Evolutionary conservation across 148 eudicot genomes (phyloP).

Genomic region (Rhododendron mucronatum): DNA sequence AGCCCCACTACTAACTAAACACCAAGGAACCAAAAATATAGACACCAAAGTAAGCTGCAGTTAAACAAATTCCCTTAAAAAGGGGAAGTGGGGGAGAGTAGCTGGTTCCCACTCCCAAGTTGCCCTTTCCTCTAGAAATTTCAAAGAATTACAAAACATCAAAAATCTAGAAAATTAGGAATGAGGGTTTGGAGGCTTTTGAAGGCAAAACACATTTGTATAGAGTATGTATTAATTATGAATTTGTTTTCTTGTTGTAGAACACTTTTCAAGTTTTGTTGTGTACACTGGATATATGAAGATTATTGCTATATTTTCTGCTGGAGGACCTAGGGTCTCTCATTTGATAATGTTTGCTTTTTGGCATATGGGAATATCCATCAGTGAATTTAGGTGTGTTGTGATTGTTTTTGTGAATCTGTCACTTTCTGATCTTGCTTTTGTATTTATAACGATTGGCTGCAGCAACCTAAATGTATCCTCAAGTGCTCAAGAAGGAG

Average conservation of each 20-base stretch:
- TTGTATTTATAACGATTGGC: constrained; percentile 1
- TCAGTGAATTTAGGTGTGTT: neutral
- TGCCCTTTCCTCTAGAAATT: too few species aligned
- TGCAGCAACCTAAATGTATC: constrained; percentile 43
- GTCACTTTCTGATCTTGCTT: constrained; percentile 3
- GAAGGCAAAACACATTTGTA: too few species aligned
- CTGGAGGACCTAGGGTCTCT: neutral
- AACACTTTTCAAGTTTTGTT: neutral
- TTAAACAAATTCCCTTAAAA: too few species aligned
- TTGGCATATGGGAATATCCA: neutral
- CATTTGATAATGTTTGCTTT: neutral
- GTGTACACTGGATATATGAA: neutral
- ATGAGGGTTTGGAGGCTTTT: too few species aligned
- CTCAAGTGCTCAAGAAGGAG: constrained; percentile 27
- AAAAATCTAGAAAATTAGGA: too few species aligned
- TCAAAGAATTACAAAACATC: too few species aligned
- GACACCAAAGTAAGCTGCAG: too few species aligned
- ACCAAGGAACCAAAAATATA: too few species aligned
- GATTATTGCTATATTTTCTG: neutral
- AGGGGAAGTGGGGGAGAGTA: too few species aligned
- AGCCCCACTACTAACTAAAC: too few species aligned
- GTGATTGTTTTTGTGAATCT: neutral
- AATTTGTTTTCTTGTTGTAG: neutral
- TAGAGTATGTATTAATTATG: neutral
- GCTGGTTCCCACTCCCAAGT: too few species aligned